Evolutionary conservation across 2,329 filamentous ascomycete species (phyloP).

Genomic region (Colletotrichum sp.): DNA sequence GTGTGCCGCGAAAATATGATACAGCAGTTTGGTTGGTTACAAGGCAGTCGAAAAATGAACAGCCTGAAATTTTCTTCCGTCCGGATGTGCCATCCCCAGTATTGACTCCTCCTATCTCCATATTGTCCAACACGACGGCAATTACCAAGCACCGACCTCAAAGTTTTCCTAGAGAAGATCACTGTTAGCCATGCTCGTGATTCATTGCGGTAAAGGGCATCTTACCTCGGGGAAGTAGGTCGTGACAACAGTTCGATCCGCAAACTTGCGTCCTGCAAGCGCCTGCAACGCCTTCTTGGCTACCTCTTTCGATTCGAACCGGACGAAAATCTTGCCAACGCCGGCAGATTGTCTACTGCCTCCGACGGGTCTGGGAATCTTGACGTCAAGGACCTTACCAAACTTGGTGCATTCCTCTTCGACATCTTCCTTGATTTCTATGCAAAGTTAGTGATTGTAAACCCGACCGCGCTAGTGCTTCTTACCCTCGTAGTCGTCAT

Average conservation of each 20-base stretch:
- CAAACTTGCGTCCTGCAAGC: slow-evolving; percentile 95
- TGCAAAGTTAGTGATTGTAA: background rate
- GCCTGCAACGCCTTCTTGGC: slow-evolving; percentile 85
- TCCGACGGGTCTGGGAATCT: slow-evolving; percentile 86
- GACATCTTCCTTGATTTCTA: slow-evolving; percentile 97
- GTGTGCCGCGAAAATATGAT: slow-evolving; percentile 14
- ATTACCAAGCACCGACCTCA: slow-evolving; percentile 86
- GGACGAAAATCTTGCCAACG: slow-evolving; percentile 97
- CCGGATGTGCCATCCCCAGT: background rate
- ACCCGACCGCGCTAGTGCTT: background rate
- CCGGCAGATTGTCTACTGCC: slow-evolving; percentile 85
- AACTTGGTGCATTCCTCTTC: slow-evolving; percentile 93
- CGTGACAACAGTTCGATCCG: slow-evolving; percentile 92
- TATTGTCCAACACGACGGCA: background rate
- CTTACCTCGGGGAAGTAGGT: slow-evolving; percentile 94
- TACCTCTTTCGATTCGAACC: slow-evolving; percentile 80
- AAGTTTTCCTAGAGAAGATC: slow-evolving; percentile 78
- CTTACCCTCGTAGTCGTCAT: slow-evolving; percentile 92
- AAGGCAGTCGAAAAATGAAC: slow-evolving; percentile 3
- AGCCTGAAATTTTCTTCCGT: slow-evolving; percentile 1
- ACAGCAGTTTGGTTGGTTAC: slow-evolving; percentile 14
- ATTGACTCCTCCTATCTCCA: background rate
- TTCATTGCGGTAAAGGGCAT: background rate
- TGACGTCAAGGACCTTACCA: slow-evolving; percentile 84
- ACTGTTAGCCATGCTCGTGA: slow-evolving; percentile 32